Percentiles rank a stretch among this genome's conserved stretches.
phyloP scores from a whole-genome alignment of 2,329 filamentous ascomycete genomes.

The Blastomyces emzantsi region DNA sequence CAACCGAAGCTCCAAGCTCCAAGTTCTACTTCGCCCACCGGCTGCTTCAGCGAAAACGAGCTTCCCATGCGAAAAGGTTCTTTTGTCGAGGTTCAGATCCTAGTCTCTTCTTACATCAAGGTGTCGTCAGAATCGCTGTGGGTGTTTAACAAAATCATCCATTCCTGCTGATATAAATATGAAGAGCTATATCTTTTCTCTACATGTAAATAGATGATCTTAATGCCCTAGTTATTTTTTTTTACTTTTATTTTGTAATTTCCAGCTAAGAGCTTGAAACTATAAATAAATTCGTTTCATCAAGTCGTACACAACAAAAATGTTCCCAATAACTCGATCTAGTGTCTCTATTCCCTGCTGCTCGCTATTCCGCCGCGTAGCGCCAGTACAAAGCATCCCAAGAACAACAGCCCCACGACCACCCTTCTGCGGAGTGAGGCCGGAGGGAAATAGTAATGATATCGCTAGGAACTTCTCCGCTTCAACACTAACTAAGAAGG shows the following conservation, averaged over 20 bases:
- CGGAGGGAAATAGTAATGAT: neutral
- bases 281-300: neutral
- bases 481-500: neutral
- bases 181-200: neutral
- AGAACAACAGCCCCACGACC: neutral
- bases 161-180: neutral
- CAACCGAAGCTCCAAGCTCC: too few species aligned
- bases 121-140: neutral
- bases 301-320: neutral
- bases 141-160: too few species aligned
- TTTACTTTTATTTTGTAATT: neutral
- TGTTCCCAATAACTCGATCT: neutral
- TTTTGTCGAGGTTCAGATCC: neutral
- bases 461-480: neutral
- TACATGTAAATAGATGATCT: neutral
- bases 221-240: neutral
- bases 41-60: too few species aligned
- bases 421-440: neutral
- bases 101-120: neutral
- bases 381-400: neutral
- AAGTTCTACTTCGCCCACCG: too few species aligned
- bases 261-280: neutral
- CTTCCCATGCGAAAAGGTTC: too few species aligned
- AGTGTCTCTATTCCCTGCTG: neutral
- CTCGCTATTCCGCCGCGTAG: neutral